Base-by-base conservation (phyloP, 345 rosid genomes). In the Salix exigua region DNA sequence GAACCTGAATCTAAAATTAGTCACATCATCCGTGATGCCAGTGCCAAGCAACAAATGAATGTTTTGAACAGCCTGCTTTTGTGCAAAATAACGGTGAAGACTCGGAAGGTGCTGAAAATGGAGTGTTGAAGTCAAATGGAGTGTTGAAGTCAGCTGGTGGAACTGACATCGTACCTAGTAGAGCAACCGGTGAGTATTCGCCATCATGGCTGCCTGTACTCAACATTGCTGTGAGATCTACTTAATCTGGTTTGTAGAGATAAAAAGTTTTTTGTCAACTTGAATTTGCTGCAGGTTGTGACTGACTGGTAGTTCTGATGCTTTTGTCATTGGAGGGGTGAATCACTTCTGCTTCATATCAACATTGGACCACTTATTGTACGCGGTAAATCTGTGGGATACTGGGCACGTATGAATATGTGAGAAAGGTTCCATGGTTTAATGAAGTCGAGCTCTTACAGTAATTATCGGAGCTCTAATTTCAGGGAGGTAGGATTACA, bases 201-300 rank as follows among this genome's bases (percentile, higher is more conserved):
- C 38, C 14, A 66, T 37, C 33, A 37, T 5, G 61, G 0, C 33
- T 69, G 23, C 25, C 42, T 60, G 30, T 31, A 51, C n/a, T 42
- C 3, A 51, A 46, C 30, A 11, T 68, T 25, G n/a, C 1, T 50
- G 16, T 48, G 23, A 51, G 51, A 21, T 70, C 18, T 17, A 23
- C 64, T 71, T 51, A 23, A 53, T 78, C 16, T 30, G 28, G 65
- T 33, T 23, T 64, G 21, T 44, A 61, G 61, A 63, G 28, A 18
- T 25, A 50, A 31, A 19, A 31, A 64, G 64, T 23, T 35, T 53
- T 53, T 61, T 70, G 51, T 44, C 19, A 55, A 37, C 44, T 58
- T 74, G 4, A 50, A 51, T 68, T n/a, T 61, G 79, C 75, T 68
- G 84, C 83, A 78, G 89, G 73, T 76, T 72, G 68, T 53, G 76